These are phyloP conservation scores for Scleromitrula shiraiana DNA, from an alignment of 2,329 filamentous ascomycete species.

Conservation along the genomic window DNA sequence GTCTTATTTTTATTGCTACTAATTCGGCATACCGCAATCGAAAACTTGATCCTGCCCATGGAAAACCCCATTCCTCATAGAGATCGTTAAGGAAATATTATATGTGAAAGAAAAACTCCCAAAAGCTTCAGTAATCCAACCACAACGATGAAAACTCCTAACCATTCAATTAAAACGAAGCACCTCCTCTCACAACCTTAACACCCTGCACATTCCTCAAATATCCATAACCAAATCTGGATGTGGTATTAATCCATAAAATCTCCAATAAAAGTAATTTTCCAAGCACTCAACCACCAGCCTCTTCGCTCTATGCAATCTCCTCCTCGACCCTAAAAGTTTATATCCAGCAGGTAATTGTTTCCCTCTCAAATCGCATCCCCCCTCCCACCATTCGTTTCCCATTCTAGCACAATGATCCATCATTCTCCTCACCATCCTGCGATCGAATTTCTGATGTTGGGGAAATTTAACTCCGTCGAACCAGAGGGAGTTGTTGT, in stretches of 20 bases:
- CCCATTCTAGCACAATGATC: not conserved
- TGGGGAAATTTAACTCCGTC: not conserved
- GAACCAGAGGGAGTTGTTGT: not conserved
- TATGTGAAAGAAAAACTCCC: too few species aligned
- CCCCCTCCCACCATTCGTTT: not conserved
- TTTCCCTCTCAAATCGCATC: not conserved
- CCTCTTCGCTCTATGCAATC: not conserved
- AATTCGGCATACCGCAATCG: too few species aligned
- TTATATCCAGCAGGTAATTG: not conserved
- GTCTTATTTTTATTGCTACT: too few species aligned
- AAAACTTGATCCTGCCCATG: too few species aligned
- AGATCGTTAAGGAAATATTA: too few species aligned
- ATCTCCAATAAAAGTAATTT: constrained; percentile 6
- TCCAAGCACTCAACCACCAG: not conserved
- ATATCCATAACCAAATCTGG: not conserved
- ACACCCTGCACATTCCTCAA: too few species aligned
- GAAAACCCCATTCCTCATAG: too few species aligned
- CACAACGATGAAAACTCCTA: too few species aligned
- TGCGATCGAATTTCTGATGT: not conserved
- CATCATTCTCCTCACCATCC: not conserved
- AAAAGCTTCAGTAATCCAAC: too few species aligned
- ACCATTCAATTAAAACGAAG: too few species aligned
- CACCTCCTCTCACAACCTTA: too few species aligned
- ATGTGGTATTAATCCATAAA: not conserved
- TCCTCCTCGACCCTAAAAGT: not conserved